Percentiles rank a stretch among this genome's conserved stretches.
Evolutionary conservation across 2,329 filamentous ascomycete species (phyloP).

Genomic region (Microdochium nivale): DNA sequence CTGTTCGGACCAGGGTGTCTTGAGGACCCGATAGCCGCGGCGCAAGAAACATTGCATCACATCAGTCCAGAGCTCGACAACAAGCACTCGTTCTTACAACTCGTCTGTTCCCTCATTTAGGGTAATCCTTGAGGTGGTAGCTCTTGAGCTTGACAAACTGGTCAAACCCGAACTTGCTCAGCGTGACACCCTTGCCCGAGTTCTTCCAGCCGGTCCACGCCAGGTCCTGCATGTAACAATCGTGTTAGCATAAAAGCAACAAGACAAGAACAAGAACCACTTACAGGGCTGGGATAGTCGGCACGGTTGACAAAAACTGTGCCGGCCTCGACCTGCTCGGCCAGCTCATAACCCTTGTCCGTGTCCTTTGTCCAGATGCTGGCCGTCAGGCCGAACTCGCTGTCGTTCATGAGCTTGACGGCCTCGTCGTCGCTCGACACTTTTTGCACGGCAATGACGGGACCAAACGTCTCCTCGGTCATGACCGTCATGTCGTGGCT

Average conservation of each 20-base stretch:
- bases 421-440: constrained; percentile 77
- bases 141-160: constrained; percentile 96
- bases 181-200: constrained; percentile 82
- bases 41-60: no score
- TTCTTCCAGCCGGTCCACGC: constrained; percentile 99
- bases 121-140: constrained; percentile 81
- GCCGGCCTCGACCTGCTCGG: constrained; percentile 77
- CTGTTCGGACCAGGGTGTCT: no score
- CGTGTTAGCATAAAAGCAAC: constrained; percentile 12
- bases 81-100: no score
- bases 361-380: constrained; percentile 95
- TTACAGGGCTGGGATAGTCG: constrained; percentile 84
- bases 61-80: no score
- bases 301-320: constrained; percentile 95
- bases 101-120: constrained; percentile 35
- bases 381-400: constrained; percentile 88
- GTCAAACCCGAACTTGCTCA: constrained; percentile 87
- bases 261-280: constrained; percentile 24
- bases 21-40: no score
- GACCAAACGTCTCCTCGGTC: constrained; percentile 92
- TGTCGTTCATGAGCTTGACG: constrained; percentile 83
- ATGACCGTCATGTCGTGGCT: constrained; percentile 81
- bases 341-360: constrained; percentile 63
- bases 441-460: constrained; percentile 83
- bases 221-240: constrained; percentile 52